Base-by-base conservation (phyloP, 1,139 yeast species). In the Candida tunisiensis region DNA sequence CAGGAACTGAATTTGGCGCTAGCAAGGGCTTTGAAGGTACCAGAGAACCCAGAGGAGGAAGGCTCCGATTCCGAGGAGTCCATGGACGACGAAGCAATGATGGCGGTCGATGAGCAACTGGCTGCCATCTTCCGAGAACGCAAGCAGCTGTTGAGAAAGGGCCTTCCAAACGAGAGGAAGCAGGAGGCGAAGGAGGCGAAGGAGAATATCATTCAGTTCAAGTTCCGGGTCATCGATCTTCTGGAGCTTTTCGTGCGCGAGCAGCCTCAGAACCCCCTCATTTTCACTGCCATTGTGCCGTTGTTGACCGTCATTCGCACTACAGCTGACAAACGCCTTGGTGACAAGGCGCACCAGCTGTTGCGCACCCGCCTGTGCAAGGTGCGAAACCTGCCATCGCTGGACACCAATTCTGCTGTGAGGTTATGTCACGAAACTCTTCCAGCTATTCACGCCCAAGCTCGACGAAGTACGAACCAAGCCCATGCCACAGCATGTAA, bases 51-150 rank as follows among this genome's bases (percentile, higher is more conserved):
- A 13, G 37, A 35, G n/a, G 41, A 52, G 21, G 65, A 59, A 5
- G 55, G 49, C 10, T 64, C 62, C 9, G 65, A 65, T 28, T 78
- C 70, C 31, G 80, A 77, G 8, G 92, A 79, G 35, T 69, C 83
- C 3, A 78, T 82, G 92, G 91, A 88, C 39, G 99, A 88, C 48
- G 96, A 85, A 40, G 85, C 83, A 49, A 88, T 88, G 99, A 71
- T 85, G 73, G 93, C 88, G 10, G 67, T 88, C 46, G 98, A 88
- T 47, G 82, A 65, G 16, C 91, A 82, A 34, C 58, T 88, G 19
- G 69, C 94, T 0, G 67, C 65, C 30, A 88, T 88, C 32, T 88
- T 88, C 61, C 70, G 75, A 41, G 88, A 83, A 42, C 68, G 60
- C 12, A 26, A 34, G n/a, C 31, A 40, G 28, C 39, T 39, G 32